Base-by-base conservation (phyloP, 495 filamentous ascomycete genomes). In the Penicillium samsonianum region DNA sequence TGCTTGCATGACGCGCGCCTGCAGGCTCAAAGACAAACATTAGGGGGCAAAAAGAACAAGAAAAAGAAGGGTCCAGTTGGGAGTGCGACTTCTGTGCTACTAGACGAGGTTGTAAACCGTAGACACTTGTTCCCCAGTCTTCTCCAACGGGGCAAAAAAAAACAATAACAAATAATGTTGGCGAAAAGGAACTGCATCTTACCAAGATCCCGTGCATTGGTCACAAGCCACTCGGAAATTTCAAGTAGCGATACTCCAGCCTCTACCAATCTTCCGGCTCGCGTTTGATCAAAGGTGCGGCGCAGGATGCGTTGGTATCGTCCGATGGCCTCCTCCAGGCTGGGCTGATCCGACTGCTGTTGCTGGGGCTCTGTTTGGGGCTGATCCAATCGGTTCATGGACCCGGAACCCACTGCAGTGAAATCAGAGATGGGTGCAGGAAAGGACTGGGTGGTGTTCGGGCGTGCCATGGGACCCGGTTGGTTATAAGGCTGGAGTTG, bases 121-220 rank as follows among this genome's bases (percentile, higher is more conserved):
- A 25, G 17, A 16, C 20, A 28, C 9, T 23, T 26, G 8, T 17
- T n/a, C 22, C 22, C 41, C 22, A 40, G 23, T 17, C 20, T 40
- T 26, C 25, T n/a, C n/a, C 11, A 14, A 23, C 4, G 20, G 16
- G 2, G 12, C 50, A 44, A 19, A 61, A 42, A 23, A 45, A 28
- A 37, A 11, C 16, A 37, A 37, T 7, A 2, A 35, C 4, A 37
- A 37, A n/a, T 6, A 16, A 61, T 49, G 30, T 53, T 30, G 53
- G 4, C 7, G 67, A 54, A 68, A 59, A 53, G 62, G n/a, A n/a
- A 57, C 45, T 52, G 53, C 38, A 71, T 74, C 90, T 73, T 84
- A 97, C 94, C 92, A 67, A 98, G 78, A 57, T 89, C 85, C 63
- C 84, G 85, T 35, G 89, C 90, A 72, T 92, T 88, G 42, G 85